A percentile compares a stretch with the other conserved stretches of the same genome.
phyloP scores from a whole-genome alignment of 345 rosid genomes.

The Populus deltoides region DNA sequence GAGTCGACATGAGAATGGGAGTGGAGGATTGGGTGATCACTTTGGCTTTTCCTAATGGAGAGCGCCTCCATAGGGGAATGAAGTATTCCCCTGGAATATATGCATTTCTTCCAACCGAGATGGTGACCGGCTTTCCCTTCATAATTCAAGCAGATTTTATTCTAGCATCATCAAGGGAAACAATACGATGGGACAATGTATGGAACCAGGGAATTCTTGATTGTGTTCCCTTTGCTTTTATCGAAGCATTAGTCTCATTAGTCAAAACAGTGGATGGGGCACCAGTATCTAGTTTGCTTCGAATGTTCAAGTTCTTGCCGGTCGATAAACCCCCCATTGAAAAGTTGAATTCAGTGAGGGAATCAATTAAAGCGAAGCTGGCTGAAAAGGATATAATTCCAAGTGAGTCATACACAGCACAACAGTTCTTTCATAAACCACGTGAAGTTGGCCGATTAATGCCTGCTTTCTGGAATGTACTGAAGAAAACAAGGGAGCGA shows the following conservation, averaged over 20 bases:
- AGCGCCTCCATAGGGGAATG: slow-evolving; percentile 51
- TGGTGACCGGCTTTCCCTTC: slow-evolving; percentile 65
- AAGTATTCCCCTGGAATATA: slow-evolving; percentile 56
- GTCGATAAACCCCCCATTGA: slow-evolving; percentile 31
- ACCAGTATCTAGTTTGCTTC: no score
- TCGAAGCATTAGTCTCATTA: no score
- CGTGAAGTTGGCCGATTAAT: slow-evolving; percentile 50
- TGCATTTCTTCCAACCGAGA: slow-evolving; percentile 75
- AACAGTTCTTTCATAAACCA: slow-evolving; percentile 64
- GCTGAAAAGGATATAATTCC: slow-evolving; percentile 48
- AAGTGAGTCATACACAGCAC: slow-evolving; percentile 44
- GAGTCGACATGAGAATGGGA: slow-evolving; percentile 60
- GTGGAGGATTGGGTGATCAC: slow-evolving; percentile 68
- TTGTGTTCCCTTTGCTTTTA: no score
- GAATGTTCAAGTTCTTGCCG: slow-evolving; percentile 68
- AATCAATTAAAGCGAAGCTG: slow-evolving; percentile 35
- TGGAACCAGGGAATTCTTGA: slow-evolving; percentile 89
- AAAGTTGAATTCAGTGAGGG: slow-evolving; percentile 44
- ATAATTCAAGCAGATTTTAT: slow-evolving; percentile 73
- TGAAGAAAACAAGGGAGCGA: slow-evolving; percentile 45
- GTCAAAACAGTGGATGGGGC: no score
- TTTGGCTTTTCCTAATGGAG: slow-evolving; percentile 63
- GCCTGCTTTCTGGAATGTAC: slow-evolving; percentile 55
- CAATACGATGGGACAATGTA: slow-evolving; percentile 50
- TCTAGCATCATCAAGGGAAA: slow-evolving; percentile 68